Conservation (phyloP, 768 basidiomycete genomes). For the Mycena venus region DNA sequence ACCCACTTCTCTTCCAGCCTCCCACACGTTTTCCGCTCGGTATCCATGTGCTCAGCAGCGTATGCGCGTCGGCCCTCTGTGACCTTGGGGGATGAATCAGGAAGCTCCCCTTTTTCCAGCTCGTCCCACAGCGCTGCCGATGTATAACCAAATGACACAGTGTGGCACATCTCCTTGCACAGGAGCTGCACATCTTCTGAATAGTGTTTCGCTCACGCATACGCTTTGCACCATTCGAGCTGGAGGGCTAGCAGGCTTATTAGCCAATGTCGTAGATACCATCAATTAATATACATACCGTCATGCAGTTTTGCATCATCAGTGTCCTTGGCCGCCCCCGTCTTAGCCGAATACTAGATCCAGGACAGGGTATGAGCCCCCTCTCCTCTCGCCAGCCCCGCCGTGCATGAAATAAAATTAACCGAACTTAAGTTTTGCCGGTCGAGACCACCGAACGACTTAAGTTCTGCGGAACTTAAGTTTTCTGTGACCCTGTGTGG, state of each 20-base stretch:
- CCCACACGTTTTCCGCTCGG: background rate
- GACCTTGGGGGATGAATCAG: background rate
- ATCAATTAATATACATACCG: background rate
- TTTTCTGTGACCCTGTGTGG: no score
- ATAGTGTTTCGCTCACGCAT: conserved; percentile 20
- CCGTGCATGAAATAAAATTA: no score
- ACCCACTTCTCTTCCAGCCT: background rate
- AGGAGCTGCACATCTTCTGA: conserved; percentile 30
- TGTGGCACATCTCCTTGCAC: conserved; percentile 32
- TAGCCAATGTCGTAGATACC: background rate
- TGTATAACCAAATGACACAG: background rate
- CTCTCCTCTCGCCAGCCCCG: background rate
- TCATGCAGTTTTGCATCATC: background rate
- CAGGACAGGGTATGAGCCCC: background rate
- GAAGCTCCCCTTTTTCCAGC: background rate
- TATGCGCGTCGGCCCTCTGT: background rate
- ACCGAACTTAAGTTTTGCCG: no score
- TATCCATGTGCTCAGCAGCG: background rate
- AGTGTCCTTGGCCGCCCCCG: background rate
- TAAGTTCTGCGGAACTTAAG: no score
- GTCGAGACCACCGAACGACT: no score
- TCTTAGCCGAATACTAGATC: background rate
- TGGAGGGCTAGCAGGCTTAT: background rate
- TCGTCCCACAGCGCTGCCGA: background rate
- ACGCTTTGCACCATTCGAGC: conserved; percentile 9